These are phyloP conservation scores for Colletotrichum somersetense DNA, from an alignment of 2,329 filamentous ascomycete genomes.

Conservation along the genomic window DNA sequence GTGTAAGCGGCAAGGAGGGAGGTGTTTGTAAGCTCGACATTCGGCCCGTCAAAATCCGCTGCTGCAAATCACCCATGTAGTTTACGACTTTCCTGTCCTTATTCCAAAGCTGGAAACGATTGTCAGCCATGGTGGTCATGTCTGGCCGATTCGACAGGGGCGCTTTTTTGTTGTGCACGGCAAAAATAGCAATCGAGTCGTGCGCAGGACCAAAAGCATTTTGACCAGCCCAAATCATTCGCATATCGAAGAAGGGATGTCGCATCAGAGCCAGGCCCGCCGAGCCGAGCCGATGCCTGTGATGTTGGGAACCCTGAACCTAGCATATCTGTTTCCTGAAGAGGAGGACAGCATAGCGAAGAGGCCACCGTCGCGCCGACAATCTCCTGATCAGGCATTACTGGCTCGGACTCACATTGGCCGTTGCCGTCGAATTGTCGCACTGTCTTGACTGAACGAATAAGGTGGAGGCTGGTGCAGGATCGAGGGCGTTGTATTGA, in stretches of 20 bases:
- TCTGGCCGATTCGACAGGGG: neutral
- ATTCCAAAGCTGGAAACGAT: slow-evolving; percentile 16
- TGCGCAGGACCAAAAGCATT: neutral
- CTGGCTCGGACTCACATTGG: neutral
- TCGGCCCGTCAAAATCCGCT: slow-evolving; percentile 1
- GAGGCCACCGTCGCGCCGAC: neutral
- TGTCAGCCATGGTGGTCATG: neutral
- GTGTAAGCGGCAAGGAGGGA: neutral
- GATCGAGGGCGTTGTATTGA: neutral
- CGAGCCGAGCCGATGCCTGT: neutral
- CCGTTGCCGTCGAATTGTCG: neutral
- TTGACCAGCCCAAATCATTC: neutral
- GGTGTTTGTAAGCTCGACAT: neutral
- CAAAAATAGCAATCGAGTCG: neutral
- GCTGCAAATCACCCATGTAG: neutral
- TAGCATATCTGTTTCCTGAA: neutral
- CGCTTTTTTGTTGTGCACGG: neutral
- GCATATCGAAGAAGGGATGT: neutral
- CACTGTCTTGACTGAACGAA: neutral
- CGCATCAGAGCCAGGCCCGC: slow-evolving; percentile 26
- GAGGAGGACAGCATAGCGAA: neutral
- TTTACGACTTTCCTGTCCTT: neutral
- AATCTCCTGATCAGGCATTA: neutral
- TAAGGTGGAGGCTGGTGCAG: neutral
- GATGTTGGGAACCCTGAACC: neutral